These are phyloP conservation scores for Podaxis pistillaris DNA, from an alignment of 768 basidiomycete species.

Conservation along the genomic window DNA sequence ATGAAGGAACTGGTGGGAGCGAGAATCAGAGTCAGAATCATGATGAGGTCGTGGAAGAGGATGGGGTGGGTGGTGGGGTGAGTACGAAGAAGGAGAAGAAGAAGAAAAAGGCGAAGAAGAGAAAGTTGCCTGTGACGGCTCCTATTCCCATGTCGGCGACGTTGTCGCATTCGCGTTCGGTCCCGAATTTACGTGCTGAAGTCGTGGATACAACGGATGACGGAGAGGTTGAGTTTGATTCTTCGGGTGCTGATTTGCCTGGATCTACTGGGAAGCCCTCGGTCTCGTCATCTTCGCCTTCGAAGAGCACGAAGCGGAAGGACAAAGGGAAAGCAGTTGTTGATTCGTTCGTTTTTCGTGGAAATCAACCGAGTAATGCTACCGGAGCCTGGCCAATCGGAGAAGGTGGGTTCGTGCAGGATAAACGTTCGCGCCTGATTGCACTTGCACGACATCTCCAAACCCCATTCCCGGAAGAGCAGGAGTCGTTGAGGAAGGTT, in stretches of 20 bases:
- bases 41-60: background rate
- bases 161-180: constrained; percentile 17
- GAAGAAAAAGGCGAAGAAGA: constrained; percentile 16
- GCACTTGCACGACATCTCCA: constrained; percentile 56
- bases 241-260: background rate
- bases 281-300: background rate
- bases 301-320: background rate
- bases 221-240: background rate
- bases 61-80: constrained; percentile 13
- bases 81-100: constrained; percentile 12
- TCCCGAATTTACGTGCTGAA: constrained; percentile 12
- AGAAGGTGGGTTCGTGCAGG: constrained; percentile 16
- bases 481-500: constrained; percentile 25
- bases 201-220: background rate
- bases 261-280: background rate
- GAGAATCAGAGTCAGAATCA: background rate
- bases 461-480: constrained; percentile 55
- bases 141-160: background rate
- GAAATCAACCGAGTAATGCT: constrained; percentile 8
- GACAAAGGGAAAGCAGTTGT: background rate
- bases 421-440: constrained; percentile 43
- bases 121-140: constrained; percentile 10
- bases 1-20: constrained; percentile 2
- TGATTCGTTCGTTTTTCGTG: background rate
- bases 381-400: constrained; percentile 2